A percentile compares a stretch with the other conserved stretches of the same genome.
These are phyloP conservation scores for Phytophthora uliginosa DNA, from an alignment of 352 stramenopile species.

Conservation along the genomic window DNA sequence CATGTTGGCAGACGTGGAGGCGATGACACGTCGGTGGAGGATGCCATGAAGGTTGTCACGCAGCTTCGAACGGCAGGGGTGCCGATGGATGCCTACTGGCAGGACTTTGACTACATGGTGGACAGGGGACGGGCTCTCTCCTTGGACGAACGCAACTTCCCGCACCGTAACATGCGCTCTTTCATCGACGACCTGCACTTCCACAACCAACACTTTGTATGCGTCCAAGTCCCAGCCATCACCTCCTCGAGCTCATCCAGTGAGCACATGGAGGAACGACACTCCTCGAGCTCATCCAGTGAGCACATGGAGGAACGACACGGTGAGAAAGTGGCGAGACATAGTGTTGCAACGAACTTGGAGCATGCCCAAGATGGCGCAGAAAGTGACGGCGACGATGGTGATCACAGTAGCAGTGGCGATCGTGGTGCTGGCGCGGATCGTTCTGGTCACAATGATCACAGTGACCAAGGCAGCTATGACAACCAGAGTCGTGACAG, in stretches of 20 bases:
- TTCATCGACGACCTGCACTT: constrained; percentile 89
- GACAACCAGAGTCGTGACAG: not conserved
- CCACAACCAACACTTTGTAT: constrained; percentile 84
- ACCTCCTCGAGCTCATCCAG: constrained; percentile 29
- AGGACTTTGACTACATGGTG: constrained; percentile 67
- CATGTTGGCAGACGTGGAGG: constrained; percentile 67
- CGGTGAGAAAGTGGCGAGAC: constrained; percentile 8
- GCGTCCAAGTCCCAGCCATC: constrained; percentile 77
- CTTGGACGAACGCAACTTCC: constrained; percentile 69
- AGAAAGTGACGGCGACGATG: not conserved
- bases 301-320: not conserved
- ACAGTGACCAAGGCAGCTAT: not conserved
- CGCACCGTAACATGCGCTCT: constrained; percentile 38
- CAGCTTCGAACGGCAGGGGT: constrained; percentile 56
- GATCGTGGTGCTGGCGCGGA: not conserved
- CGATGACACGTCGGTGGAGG: constrained; percentile 20
- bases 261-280: not conserved
- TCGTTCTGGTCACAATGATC: not conserved
- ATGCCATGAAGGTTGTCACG: constrained; percentile 38
- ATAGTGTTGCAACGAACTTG: constrained; percentile 4
- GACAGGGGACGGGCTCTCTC: constrained; percentile 57
- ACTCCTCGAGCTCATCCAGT: constrained; percentile 24
- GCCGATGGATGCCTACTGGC: constrained; percentile 86
- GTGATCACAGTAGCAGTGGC: not conserved
- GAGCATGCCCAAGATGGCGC: not conserved